Base-by-base conservation (phyloP, 2,329 filamentous ascomycete species). In the Phoma sp. region DNA sequence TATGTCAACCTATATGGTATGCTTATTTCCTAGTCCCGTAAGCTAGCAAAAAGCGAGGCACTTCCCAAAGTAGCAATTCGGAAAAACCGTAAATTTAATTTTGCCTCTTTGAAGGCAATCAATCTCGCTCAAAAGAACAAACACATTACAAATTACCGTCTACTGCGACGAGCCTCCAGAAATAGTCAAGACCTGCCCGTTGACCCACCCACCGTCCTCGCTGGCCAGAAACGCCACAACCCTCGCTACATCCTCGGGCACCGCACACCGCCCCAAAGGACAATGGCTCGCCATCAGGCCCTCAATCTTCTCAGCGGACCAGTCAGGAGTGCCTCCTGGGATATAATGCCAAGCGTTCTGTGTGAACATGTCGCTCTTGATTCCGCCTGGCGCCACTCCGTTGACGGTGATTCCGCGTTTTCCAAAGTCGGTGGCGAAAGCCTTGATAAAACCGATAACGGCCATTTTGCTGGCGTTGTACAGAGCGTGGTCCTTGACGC, bases 331-430 rank as follows among this genome's bases (percentile, higher is more conserved):
- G 9, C 75, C 80, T 4, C 78, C 78, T 0, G 80, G 80, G 37
- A 82, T 82, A 61, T 81, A 80, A 51, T 76, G 75, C 74, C 77
- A 78, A 22, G 85, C 82, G 74, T 88, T 88, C 74, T 85, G 82
- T 7, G 58, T 82, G 78, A 88, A 92, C 89, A 92, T 92, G 74
- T 92, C 89, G 38, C 82, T 87, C 82, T 90, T 88, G 78, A 90
- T 87, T 39, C 88, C 88, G 51, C 88, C 88, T 1, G 88, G 88
- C 2, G 88, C 88, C 41, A 90, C 86, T 61, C 86, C 87, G 67
- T 91, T 91, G 76, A 88, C 87, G 0, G 88, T 90, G 69, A 90
- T 86, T 45, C 85, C 83, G 67, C 84, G 82, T 66, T 80, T 81
- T 54, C 88, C 88, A 73, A 88, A 89, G 76, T 91, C 88, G 47